Evolutionary conservation across 805 yeast genomes (phyloP).

Genomic region (Scheffersomyces coipomensis): DNA sequence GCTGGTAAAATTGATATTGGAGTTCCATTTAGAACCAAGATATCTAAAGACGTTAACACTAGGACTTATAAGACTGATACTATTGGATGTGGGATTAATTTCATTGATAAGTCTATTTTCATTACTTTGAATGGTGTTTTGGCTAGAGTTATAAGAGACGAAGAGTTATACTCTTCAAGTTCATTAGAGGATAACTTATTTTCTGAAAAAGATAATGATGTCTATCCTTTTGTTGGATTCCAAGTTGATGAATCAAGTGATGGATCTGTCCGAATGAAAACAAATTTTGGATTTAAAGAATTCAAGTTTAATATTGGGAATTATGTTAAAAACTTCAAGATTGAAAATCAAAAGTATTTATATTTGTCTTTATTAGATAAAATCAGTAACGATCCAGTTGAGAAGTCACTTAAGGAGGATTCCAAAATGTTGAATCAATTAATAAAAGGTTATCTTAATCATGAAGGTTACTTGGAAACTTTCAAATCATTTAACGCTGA

Average conservation of each 20-base stretch:
- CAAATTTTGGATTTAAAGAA: slow-evolving; percentile 58
- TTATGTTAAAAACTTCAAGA: slow-evolving; percentile 49
- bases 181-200: slow-evolving; percentile 18
- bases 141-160: slow-evolving; percentile 22
- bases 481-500: slow-evolving; percentile 32
- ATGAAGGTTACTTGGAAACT: slow-evolving; percentile 38
- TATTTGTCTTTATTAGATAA: slow-evolving; percentile 19
- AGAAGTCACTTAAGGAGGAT: slow-evolving; percentile 23
- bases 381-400: slow-evolving; percentile 14
- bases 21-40: slow-evolving; percentile 30
- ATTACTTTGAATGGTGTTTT: slow-evolving; percentile 78
- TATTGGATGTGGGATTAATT: slow-evolving; percentile 84
- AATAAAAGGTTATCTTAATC: slow-evolving; percentile 37
- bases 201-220: slow-evolving; percentile 26
- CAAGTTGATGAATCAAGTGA: slow-evolving; percentile 31
- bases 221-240: slow-evolving; percentile 36
- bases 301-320: slow-evolving; percentile 61
- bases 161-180: slow-evolving; percentile 19
- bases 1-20: slow-evolving; percentile 35
- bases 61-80: slow-evolving; percentile 43
- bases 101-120: slow-evolving; percentile 59
- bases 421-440: slow-evolving; percentile 26
- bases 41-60: slow-evolving; percentile 8
- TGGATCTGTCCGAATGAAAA: slow-evolving; percentile 26
- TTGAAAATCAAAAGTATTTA: slow-evolving; percentile 17